These are phyloP conservation scores for Chalciporus pseudorubinellus DNA, from an alignment of 768 basidiomycete species.

Conservation along the genomic window DNA sequence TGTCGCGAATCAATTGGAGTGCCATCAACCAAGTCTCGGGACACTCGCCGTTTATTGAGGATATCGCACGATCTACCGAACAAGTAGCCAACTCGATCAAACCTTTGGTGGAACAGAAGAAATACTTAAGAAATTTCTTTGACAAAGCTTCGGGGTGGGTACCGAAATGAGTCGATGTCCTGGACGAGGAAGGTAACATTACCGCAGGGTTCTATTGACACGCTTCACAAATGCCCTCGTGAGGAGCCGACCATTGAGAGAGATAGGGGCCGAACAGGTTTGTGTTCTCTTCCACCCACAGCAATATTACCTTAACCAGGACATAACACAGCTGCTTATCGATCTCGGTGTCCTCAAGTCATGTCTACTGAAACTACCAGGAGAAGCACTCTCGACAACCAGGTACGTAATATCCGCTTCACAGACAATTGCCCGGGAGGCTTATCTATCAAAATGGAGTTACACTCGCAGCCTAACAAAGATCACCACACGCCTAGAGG, in stretches of 20 bases:
- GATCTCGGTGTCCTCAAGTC: conserved; percentile 87
- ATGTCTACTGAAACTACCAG: conserved; percentile 80
- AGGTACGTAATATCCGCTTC: conserved; percentile 40
- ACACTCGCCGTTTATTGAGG: conserved; percentile 76
- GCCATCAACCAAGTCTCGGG: conserved; percentile 81
- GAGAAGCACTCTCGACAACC: conserved; percentile 55
- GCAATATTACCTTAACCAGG: conserved; percentile 7
- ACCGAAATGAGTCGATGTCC: neutral
- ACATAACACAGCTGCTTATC: conserved; percentile 63
- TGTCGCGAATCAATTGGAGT: conserved; percentile 79
- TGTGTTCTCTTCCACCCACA: conserved; percentile 1
- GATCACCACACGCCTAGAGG: conserved; percentile 79
- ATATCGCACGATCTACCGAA: conserved; percentile 72
- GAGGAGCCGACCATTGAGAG: conserved; percentile 84
- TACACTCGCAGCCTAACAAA: conserved; percentile 83
- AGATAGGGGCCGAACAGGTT: conserved; percentile 95
- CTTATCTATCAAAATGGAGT: conserved; percentile 39
- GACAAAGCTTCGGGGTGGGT: conserved; percentile 89
- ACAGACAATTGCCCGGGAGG: neutral
- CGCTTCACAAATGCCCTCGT: conserved; percentile 91
- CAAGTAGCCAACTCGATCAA: conserved; percentile 75
- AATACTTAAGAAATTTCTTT: conserved; percentile 87
- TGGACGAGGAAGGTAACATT: neutral
- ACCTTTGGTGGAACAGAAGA: conserved; percentile 89
- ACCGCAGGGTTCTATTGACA: conserved; percentile 69